Conservation (phyloP, 345 rosid species). For the Pelargonium nanum region DNA sequence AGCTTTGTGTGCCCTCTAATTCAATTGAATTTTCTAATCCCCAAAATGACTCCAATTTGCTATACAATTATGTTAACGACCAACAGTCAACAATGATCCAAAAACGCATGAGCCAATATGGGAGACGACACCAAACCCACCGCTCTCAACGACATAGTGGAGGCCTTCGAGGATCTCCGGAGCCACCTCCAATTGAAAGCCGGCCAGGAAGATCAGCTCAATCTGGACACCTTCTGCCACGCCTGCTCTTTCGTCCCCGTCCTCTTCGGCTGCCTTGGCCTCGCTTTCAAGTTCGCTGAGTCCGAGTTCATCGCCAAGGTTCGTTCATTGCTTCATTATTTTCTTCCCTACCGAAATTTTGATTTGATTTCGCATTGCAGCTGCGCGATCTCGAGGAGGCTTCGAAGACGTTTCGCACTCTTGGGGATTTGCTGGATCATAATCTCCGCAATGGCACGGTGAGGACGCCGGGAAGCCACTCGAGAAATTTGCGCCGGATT, state of each 20-base stretch:
- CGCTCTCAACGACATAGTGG: constrained; percentile 39
- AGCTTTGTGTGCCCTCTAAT: background rate
- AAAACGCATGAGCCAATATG: background rate
- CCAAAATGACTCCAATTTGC: background rate
- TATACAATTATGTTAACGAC: too few species aligned
- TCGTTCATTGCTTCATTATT: constrained; percentile 8
- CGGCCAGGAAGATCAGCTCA: constrained; percentile 16
- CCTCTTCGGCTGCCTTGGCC: constrained; percentile 64
- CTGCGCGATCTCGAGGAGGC: constrained; percentile 59
- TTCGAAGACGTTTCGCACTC: constrained; percentile 36
- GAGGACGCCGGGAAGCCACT: constrained; percentile 65
- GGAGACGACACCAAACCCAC: background rate
- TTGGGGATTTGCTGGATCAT: constrained; percentile 45
- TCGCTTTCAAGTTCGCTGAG: constrained; percentile 87
- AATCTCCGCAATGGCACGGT: constrained; percentile 67
- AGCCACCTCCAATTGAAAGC: constrained; percentile 17
- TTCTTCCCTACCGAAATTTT: background rate
- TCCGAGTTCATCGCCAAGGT: constrained; percentile 74
- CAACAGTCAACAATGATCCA: too few species aligned
- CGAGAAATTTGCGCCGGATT: constrained; percentile 73
- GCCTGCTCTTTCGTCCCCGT: constrained; percentile 63
- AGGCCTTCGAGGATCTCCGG: constrained; percentile 53
- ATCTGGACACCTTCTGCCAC: constrained; percentile 45
- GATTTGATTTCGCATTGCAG: constrained; percentile 17
- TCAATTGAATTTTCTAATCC: background rate